Conservation (phyloP, 352 stramenopile species). For the Pythium brachiatum region DNA sequence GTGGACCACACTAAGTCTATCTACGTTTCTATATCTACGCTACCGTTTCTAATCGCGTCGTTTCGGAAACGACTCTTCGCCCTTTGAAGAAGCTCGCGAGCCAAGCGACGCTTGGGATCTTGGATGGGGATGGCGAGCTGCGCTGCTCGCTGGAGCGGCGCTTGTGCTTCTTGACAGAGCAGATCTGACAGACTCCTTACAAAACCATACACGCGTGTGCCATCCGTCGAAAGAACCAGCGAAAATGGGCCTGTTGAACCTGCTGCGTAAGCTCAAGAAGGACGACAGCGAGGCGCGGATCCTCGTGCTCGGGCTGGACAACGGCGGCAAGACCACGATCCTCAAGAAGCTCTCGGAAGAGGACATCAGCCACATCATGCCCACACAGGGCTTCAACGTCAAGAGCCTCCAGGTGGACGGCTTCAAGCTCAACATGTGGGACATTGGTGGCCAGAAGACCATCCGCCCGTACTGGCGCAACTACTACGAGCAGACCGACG, state of each 20-base stretch:
- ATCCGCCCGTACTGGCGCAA: slow-evolving; percentile 99
- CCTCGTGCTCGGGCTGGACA: slow-evolving; percentile 95
- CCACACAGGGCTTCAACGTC: slow-evolving; percentile 96
- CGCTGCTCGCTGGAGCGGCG: too few relatives aligned
- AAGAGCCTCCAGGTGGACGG: slow-evolving; percentile 94
- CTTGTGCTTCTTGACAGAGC: too few relatives aligned
- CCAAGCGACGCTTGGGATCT: background rate
- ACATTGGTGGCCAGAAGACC: slow-evolving; percentile 98
- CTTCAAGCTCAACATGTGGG: slow-evolving; percentile 98
- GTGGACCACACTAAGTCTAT: slow-evolving; percentile 7
- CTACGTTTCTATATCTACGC: background rate
- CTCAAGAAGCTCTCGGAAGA: slow-evolving; percentile 96
- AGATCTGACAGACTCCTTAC: too few relatives aligned
- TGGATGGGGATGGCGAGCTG: too few relatives aligned
- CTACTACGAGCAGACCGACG: slow-evolving; percentile 99
- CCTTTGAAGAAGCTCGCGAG: background rate
- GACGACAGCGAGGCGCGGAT: slow-evolving; percentile 93
- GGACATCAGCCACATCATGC: slow-evolving; percentile 93
- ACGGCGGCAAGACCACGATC: slow-evolving; percentile 96
- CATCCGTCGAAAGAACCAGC: background rate
- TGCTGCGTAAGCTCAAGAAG: slow-evolving; percentile 96
- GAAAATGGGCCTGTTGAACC: slow-evolving; percentile 89
- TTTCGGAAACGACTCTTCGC: slow-evolving; percentile 32
- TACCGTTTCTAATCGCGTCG: slow-evolving; percentile 20
- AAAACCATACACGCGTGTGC: too few relatives aligned